Conservation (phyloP, 1,139 yeast genomes). For the Sugiyamaella novakii region DNA sequence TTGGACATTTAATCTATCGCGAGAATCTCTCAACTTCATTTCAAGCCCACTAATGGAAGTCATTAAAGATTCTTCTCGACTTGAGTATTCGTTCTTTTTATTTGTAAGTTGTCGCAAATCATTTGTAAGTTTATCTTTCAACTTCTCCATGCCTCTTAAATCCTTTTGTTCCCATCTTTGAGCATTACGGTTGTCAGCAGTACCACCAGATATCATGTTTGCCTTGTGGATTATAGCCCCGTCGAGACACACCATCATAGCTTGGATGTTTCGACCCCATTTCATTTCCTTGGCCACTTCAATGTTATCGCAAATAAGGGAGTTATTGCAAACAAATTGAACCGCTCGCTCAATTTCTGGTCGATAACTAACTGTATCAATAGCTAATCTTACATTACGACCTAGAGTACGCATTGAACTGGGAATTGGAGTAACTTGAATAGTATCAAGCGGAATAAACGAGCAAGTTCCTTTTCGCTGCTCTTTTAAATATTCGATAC, state of each 20-base stretch:
- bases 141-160: constrained; percentile 55
- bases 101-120: constrained; percentile 56
- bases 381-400: constrained; percentile 57
- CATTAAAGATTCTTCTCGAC: constrained; percentile 58
- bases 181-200: constrained; percentile 41
- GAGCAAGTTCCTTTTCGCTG: constrained; percentile 85
- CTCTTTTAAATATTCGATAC: constrained; percentile 81
- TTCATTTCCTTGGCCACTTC: constrained; percentile 69
- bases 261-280: constrained; percentile 64
- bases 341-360: constrained; percentile 74
- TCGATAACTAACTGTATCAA: constrained; percentile 73
- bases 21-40: constrained; percentile 54
- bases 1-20: constrained; percentile 54
- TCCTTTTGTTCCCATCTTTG: constrained; percentile 73
- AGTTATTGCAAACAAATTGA: constrained; percentile 75
- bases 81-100: constrained; percentile 53
- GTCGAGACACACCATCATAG: constrained; percentile 76
- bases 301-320: constrained; percentile 77
- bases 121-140: constrained; percentile 62
- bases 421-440: constrained; percentile 63
- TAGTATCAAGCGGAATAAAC: constrained; percentile 84
- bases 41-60: constrained; percentile 61
- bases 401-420: constrained; percentile 59
- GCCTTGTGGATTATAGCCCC: constrained; percentile 85
- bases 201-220: constrained; percentile 93